Percentiles rank a stretch among this genome's conserved stretches.
Evolutionary conservation across 495 filamentous ascomycete genomes (phyloP).

Genomic region (Tuber melanosporum): DNA sequence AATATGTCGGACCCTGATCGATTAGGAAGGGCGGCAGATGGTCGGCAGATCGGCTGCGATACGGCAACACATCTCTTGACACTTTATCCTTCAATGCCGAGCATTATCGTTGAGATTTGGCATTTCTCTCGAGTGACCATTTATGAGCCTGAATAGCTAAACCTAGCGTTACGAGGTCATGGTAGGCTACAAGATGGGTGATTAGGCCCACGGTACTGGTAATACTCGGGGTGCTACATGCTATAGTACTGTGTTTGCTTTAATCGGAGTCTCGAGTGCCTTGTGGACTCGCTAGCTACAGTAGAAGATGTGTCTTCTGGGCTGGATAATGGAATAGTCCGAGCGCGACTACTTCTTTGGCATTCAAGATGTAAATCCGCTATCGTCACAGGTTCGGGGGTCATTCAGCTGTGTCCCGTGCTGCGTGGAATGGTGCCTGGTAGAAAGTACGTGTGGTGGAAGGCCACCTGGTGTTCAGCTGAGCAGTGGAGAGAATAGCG

Average conservation of each 20-base stretch:
- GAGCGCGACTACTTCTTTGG: background rate
- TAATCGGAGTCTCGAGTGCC: background rate
- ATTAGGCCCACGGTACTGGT: background rate
- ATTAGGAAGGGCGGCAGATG: background rate
- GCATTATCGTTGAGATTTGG: background rate
- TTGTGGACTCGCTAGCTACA: background rate
- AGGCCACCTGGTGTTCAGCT: background rate
- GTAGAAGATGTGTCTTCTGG: background rate
- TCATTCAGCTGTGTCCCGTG: background rate
- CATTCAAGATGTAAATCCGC: background rate
- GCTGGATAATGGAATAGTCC: background rate
- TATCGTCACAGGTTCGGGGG: background rate
- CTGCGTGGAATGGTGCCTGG: background rate
- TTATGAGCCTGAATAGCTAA: background rate
- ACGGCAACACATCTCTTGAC: background rate
- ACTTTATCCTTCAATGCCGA: background rate
- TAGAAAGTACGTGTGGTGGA: background rate
- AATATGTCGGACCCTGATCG: background rate
- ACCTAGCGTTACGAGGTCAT: background rate
- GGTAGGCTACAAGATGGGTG: background rate
- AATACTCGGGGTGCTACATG: background rate
- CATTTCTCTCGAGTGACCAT: background rate
- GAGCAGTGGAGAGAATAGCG: background rate
- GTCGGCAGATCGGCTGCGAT: background rate
- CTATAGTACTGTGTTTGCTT: background rate